Conservation (phyloP, 257 asterid genomes). For the Buddleja alternifolia region DNA sequence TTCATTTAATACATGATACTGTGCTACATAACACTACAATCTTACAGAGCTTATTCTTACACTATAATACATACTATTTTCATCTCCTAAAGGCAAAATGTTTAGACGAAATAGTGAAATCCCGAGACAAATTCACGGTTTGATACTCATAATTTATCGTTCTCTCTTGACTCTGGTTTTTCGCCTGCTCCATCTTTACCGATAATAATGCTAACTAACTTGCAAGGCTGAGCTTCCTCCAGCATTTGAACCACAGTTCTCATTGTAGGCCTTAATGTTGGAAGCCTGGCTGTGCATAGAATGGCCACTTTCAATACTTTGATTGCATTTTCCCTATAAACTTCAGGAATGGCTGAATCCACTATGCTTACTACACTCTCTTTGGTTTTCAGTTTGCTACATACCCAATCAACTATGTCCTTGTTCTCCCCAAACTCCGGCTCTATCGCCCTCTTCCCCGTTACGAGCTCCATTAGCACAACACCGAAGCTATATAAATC, state of each 20-base stretch:
- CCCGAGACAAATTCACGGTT: neutral
- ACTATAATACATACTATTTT: constrained; percentile 1
- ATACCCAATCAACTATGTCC: constrained; percentile 81
- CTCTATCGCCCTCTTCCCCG: constrained; percentile 88
- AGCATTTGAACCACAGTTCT: constrained; percentile 82
- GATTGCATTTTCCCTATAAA: constrained; percentile 62
- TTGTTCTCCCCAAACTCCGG: constrained; percentile 73
- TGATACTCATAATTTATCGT: constrained; percentile 30
- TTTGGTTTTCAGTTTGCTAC: constrained; percentile 60
- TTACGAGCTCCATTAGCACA: constrained; percentile 88
- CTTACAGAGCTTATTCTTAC: neutral
- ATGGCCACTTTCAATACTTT: constrained; percentile 74
- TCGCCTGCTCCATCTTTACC: constrained; percentile 42
- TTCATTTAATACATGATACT: neutral
- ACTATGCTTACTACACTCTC: constrained; percentile 64
- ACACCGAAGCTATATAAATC: constrained; percentile 94
- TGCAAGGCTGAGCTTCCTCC: constrained; percentile 66
- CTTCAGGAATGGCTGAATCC: constrained; percentile 57
- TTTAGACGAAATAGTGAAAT: neutral
- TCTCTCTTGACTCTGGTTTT: constrained; percentile 35
- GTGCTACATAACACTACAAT: neutral
- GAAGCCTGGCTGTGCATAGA: constrained; percentile 77
- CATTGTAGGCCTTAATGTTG: constrained; percentile 84
- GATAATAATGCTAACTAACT: constrained; percentile 51
- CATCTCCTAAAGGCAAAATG: neutral